phyloP scores from a whole-genome alignment of 2,329 filamentous ascomycete species.

The Penicillium sp. region DNA sequence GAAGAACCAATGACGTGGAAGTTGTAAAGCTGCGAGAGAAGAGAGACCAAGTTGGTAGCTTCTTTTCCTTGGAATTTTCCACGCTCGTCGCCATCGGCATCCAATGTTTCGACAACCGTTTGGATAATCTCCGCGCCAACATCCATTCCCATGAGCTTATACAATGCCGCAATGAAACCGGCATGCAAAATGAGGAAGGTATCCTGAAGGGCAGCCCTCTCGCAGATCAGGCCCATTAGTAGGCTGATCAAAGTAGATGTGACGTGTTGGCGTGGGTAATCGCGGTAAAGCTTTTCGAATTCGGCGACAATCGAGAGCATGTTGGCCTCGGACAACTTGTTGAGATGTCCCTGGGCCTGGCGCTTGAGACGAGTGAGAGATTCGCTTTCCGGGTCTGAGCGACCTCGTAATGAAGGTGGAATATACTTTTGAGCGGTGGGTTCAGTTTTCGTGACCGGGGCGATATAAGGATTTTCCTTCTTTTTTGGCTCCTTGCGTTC shows the following conservation, averaged over 20 bases:
- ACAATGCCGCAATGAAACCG: constrained; percentile 83
- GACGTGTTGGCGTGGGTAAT: constrained; percentile 82
- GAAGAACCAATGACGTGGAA: constrained; percentile 83
- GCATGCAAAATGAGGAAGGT: constrained; percentile 89
- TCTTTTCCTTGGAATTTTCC: constrained; percentile 55
- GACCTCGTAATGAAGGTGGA: constrained; percentile 76
- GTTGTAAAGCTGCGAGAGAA: constrained; percentile 85
- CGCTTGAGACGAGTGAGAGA: constrained; percentile 67
- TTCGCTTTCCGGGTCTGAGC: constrained; percentile 64
- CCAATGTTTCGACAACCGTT: constrained; percentile 72
- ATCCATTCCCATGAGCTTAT: constrained; percentile 82
- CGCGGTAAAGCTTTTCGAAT: constrained; percentile 78
- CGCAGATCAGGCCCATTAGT: constrained; percentile 74
- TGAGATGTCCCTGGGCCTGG: constrained; percentile 84
- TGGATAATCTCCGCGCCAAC: constrained; percentile 87
- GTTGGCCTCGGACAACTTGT: constrained; percentile 89
- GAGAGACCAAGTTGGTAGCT: constrained; percentile 72
- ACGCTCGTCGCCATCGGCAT: constrained; percentile 58
- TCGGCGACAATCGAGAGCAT: constrained; percentile 79
- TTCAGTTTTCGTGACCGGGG: constrained; percentile 57
- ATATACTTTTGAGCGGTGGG: constrained; percentile 69
- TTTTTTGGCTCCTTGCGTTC: constrained; percentile 46
- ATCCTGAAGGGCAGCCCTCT: constrained; percentile 75
- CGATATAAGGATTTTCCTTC: constrained; percentile 84
- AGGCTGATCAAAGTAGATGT: constrained; percentile 77